Evolutionary conservation across 371 early-diverging fungal genomes (phyloP).

Genomic region (Mucor sp.): DNA sequence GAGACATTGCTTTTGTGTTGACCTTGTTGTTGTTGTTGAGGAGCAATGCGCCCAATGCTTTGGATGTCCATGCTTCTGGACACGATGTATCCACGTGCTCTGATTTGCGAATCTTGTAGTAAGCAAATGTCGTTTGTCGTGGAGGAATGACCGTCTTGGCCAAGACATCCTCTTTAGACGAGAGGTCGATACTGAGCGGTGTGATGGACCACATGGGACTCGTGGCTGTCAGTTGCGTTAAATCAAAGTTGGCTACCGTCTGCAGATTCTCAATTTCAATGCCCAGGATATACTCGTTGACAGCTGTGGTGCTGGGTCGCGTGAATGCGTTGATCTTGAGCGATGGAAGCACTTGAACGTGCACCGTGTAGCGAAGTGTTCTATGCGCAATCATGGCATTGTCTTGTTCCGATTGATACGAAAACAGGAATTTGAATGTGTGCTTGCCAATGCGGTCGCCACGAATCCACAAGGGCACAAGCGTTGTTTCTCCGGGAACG

Average conservation of each 20-base stretch:
- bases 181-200: conserved; percentile 49
- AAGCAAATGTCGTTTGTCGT: conserved; percentile 65
- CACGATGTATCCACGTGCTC: conserved; percentile 12
- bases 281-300: conserved; percentile 85
- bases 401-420: conserved; percentile 72
- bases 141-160: conserved; percentile 54
- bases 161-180: conserved; percentile 31
- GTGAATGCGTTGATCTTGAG: conserved; percentile 93
- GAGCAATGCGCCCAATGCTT: conserved; percentile 47
- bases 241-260: conserved; percentile 55
- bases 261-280: conserved; percentile 86
- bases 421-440: conserved; percentile 69
- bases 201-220: conserved; percentile 76
- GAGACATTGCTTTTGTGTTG: no score
- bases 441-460: conserved; percentile 92
- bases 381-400: conserved; percentile 68
- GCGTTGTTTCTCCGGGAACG: conserved; percentile 70
- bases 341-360: conserved; percentile 78
- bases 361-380: conserved; percentile 62
- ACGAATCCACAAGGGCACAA: conserved; percentile 87
- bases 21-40: conserved; percentile 28
- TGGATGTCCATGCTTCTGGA: conserved; percentile 57
- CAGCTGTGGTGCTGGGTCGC: conserved; percentile 72
- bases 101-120: conserved; percentile 55
- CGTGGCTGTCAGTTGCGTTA: conserved; percentile 72